Evolutionary conservation across 1,284 basidiomycete genomes (phyloP).

Genomic region (Pyrrhoderma lamaoense): DNA sequence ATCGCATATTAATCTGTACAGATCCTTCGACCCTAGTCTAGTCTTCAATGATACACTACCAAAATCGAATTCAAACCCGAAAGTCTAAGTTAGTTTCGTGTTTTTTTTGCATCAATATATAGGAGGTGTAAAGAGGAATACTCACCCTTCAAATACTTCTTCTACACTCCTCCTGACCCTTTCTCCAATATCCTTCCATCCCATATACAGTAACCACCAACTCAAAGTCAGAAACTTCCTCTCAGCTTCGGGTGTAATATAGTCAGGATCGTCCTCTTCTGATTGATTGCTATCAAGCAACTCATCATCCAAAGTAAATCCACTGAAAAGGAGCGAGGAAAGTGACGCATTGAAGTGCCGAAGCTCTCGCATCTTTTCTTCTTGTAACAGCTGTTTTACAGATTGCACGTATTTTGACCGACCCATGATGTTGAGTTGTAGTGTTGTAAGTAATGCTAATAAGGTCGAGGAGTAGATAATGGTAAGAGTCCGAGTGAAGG

Average conservation of each 20-base stretch:
- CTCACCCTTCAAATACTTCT: constrained; percentile 72
- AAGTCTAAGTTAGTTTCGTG: too few species aligned
- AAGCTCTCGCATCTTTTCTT: constrained; percentile 40
- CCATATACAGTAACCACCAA: constrained; percentile 88
- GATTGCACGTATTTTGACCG: constrained; percentile 73
- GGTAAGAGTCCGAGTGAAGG: constrained; percentile 82
- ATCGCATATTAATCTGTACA: constrained; percentile 60
- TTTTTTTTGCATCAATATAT: too few species aligned
- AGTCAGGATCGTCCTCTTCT: constrained; percentile 27
- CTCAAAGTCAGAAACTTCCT: constrained; percentile 76
- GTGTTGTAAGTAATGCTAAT: constrained; percentile 71
- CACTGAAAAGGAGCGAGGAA: constrained; percentile 28
- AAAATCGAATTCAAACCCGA: too few species aligned
- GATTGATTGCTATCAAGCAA: constrained; percentile 24
- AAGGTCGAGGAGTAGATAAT: constrained; percentile 77
- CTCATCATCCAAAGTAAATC: constrained; percentile 3
- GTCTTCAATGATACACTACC: constrained; percentile 77
- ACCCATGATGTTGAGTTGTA: constrained; percentile 82
- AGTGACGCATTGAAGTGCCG: constrained; percentile 35
- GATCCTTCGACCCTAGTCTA: constrained; percentile 58
- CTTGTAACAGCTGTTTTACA: constrained; percentile 53
- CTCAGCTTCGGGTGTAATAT: constrained; percentile 55
- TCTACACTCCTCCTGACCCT: constrained; percentile 69
- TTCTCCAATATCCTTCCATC: constrained; percentile 78
- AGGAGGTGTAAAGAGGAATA: constrained; percentile 21